Base-by-base conservation (phyloP, 2,329 filamentous ascomycete genomes). In the Apiospora kogelbergensis region DNA sequence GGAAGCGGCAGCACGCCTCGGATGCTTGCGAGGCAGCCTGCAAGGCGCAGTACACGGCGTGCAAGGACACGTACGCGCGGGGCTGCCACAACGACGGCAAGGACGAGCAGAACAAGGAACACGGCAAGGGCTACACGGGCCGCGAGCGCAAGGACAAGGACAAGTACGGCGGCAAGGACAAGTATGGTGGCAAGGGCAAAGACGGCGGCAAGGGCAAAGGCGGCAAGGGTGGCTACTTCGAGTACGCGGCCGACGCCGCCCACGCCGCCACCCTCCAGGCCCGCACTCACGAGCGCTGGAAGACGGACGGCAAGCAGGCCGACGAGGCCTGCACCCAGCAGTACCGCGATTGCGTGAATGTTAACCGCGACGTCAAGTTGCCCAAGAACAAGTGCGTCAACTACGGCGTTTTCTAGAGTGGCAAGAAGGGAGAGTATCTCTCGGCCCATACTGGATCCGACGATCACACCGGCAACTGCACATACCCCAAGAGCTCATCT, bases 61-160 rank as follows among this genome's bases (percentile, higher is more conserved):
- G 63, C 40, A 41, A 44, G 37, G 37, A 26, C 13, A 65, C 41
- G 13, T 65, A 65, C 41, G 63, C 22, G 6, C 63, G 40, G 22
- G 63, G 63, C 37, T 65, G 63, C 63, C 22, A 65, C 37, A 65
- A 26, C 37, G 9, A 26, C 37, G 63, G 63, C 63, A 65, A 65
- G 63, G 63, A 65, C 37, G 63, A 65, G 1, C 5, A 44, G 3
- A 22, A 37, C 30, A 44, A 44, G 3, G 63, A 65, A 37, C 20
- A 65, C 37, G 63, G 63, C n/a, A 65, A 17, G 24, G 63, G 63
- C 37, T 65, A 65, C n/a, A n/a, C 24, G n/a, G 41, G 41, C 13
- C 63, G 17, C 63, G 11, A 57, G 48, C 22, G 48, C 3, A 22
- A 22, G 30, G 30, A 30, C 30, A 37, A 41, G 46, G 3, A 44